phyloP scores from a whole-genome alignment of 2,329 filamentous ascomycete genomes.

The Exophiala sp. region DNA sequence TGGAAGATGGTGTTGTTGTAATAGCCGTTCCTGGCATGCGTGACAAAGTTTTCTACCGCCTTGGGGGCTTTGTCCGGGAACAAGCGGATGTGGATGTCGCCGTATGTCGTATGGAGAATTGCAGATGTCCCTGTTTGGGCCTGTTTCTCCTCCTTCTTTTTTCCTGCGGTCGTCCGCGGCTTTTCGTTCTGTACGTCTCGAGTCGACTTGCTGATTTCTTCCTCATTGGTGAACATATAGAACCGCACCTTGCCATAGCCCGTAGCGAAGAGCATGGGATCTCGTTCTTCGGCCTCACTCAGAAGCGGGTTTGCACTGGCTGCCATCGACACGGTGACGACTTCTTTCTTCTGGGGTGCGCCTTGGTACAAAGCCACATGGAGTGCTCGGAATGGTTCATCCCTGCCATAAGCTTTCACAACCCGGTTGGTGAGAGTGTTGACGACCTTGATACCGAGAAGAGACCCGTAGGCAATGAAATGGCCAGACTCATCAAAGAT shows the following conservation, averaged over 20 bases:
- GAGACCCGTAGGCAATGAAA: conserved; percentile 89
- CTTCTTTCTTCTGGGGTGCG: conserved; percentile 84
- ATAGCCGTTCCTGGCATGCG: conserved; percentile 80
- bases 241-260: conserved; percentile 84
- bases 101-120: conserved; percentile 83
- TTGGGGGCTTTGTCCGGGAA: conserved; percentile 92
- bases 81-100: conserved; percentile 87
- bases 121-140: conserved; percentile 71
- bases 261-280: conserved; percentile 81
- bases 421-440: conserved; percentile 93
- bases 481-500: conserved; percentile 94
- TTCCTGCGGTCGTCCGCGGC: conserved; percentile 58
- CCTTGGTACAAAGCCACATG: conserved; percentile 89
- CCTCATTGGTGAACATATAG: conserved; percentile 96
- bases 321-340: conserved; percentile 95
- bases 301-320: conserved; percentile 89
- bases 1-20: conserved; percentile 99
- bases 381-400: conserved; percentile 79
- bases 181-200: conserved; percentile 95
- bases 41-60: conserved; percentile 95
- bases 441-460: conserved; percentile 87
- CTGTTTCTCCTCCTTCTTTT: conserved; percentile 50
- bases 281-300: conserved; percentile 81
- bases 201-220: conserved; percentile 71
- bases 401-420: conserved; percentile 81